Base-by-base conservation (phyloP, 441 rosid species). In the Hura crepitans region DNA sequence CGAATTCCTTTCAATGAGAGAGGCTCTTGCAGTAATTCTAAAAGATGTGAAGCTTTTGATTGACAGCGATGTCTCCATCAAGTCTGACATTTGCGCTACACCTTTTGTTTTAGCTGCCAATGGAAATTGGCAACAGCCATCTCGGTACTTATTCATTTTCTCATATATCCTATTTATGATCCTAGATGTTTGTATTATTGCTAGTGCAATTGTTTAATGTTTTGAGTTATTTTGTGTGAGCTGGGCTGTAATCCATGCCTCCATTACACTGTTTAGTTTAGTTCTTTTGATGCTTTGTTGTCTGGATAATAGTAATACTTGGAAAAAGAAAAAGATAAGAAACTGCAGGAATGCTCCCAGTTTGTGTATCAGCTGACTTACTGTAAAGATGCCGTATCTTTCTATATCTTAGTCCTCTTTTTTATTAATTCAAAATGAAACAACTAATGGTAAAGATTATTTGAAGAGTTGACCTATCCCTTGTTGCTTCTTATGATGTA, bases 61-160 rank as follows among this genome's bases (percentile, higher is more conserved):
- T 72, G 86, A 83, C 28, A 84, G 78, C 73, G 97, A 95, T 82
- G 66, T 67, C 66, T 82, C 93, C 74, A 85, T 87, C 72, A 89
- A 78, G 80, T 72, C 81, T 71, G 83, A 83, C 56, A 77, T 95
- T 73, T 89, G 92, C 6, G 60, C 65, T 10, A 84, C 84, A 4
- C 93, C 97, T 71, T 92, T 95, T 83, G 95, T 95, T 80, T 86
- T 90, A 68, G 87, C 92, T 59, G 96, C 89, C 58, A 77, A 95
- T 78, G 97, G 98, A 80, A 81, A 83, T 65, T 95, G 99, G 99
- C 91, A 87, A 83, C 89, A 86, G 58, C 96, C 99, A 67, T 92
- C 93, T 71, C 91, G 99, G 99, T 92, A 66, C 15, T 28, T 70
- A 28, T 78, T 59, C 46, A 51, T 74, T 30, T 58, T 62, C 60